phyloP scores from a whole-genome alignment of 2,329 filamentous ascomycete species.

The Aspergillus candidus region DNA sequence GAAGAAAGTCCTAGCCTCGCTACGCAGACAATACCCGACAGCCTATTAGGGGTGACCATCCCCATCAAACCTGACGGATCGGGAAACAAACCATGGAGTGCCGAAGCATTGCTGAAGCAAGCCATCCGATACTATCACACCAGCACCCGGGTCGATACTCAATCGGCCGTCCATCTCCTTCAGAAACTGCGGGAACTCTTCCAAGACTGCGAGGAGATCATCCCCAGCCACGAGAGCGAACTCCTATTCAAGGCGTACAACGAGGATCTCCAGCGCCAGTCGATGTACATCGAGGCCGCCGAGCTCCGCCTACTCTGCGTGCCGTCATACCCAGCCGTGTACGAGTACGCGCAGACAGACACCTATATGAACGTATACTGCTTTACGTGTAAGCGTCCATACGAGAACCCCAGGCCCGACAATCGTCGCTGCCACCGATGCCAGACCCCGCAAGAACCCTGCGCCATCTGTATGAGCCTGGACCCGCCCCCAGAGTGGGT shows the following conservation, averaged over 20 bases:
- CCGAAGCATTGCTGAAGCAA: constrained; percentile 34
- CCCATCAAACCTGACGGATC: constrained; percentile 28
- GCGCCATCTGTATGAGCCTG: constrained; percentile 38
- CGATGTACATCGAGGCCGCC: constrained; percentile 46
- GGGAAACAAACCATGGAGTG: constrained; percentile 35
- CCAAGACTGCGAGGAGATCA: constrained; percentile 31
- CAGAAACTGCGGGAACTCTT: constrained; percentile 37
- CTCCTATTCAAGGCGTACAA: constrained; percentile 53
- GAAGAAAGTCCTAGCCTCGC: constrained; percentile 4
- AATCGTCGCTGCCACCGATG: constrained; percentile 50
- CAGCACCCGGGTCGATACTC: constrained; percentile 33
- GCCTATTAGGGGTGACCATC: constrained; percentile 20
- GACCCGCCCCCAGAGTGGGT: constrained; percentile 39
- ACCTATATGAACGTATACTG: constrained; percentile 51
- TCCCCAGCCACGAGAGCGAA: constrained; percentile 46
- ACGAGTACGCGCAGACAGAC: constrained; percentile 52
- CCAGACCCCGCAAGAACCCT: constrained; percentile 33
- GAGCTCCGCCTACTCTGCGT: constrained; percentile 52
- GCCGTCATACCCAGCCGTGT: constrained; percentile 50
- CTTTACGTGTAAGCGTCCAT: constrained; percentile 51
- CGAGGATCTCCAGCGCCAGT: constrained; percentile 45
- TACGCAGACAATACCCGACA: constrained; percentile 8
- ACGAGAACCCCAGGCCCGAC: constrained; percentile 45
- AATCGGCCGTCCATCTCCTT: constrained; percentile 38
- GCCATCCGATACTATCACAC: constrained; percentile 37